These are phyloP conservation scores for Extremus antarcticus DNA, from an alignment of 495 filamentous ascomycete species.

Conservation along the genomic window DNA sequence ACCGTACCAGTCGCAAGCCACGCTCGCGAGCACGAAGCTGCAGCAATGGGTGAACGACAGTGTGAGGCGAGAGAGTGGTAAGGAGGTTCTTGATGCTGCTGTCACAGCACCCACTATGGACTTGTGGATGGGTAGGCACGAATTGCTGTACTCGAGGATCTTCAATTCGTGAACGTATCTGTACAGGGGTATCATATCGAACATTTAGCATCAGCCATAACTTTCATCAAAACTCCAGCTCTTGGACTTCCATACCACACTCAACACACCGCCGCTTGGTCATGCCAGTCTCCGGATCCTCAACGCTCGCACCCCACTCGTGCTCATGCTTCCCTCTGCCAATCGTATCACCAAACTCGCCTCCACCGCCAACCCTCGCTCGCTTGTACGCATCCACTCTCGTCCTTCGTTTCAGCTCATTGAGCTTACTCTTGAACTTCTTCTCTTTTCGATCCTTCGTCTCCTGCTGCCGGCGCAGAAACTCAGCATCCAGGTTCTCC, in stretches of 20 bases:
- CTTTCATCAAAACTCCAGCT: constrained; percentile 62
- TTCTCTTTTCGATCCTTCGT: constrained; percentile 83
- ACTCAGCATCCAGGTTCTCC: constrained; percentile 81
- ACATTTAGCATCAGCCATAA: neutral
- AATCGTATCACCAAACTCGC: constrained; percentile 66
- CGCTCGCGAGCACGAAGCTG: constrained; percentile 58
- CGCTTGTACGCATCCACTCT: constrained; percentile 81
- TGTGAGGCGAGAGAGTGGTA: constrained; percentile 49
- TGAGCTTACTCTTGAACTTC: constrained; percentile 73
- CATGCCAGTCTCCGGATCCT: constrained; percentile 67
- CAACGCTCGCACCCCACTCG: constrained; percentile 75
- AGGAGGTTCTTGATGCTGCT: constrained; percentile 62
- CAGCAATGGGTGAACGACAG: constrained; percentile 50
- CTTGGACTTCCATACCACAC: constrained; percentile 96
- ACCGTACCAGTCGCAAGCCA: constrained; percentile 80
- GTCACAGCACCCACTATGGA: constrained; percentile 81
- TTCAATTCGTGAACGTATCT: constrained; percentile 50
- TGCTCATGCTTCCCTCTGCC: constrained; percentile 68
- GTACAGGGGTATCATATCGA: constrained; percentile 1
- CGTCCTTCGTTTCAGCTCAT: constrained; percentile 86
- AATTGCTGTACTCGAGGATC: constrained; percentile 89
- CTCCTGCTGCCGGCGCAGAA: constrained; percentile 63
- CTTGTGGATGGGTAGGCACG: constrained; percentile 89
- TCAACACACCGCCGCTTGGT: constrained; percentile 74
- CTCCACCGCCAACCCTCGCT: constrained; percentile 43